A percentile compares a stretch with the other conserved stretches of the same genome.
Evolutionary conservation across 768 basidiomycete species (phyloP).

Genomic region (Suillus clintonianus): DNA sequence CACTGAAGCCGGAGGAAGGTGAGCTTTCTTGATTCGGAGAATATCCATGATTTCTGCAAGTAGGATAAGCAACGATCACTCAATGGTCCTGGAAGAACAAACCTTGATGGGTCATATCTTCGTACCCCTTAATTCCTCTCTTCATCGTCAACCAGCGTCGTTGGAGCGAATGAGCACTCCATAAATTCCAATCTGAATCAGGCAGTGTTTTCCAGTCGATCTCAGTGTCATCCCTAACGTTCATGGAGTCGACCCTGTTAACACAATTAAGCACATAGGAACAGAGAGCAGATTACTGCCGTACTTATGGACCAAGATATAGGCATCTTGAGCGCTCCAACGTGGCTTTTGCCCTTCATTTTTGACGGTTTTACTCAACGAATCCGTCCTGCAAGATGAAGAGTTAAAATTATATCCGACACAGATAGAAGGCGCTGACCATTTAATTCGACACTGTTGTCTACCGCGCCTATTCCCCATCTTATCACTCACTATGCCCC

Average conservation of each 20-base stretch:
- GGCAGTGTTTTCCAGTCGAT: slow-evolving; percentile 81
- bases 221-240: slow-evolving; percentile 78
- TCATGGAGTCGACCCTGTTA: slow-evolving; percentile 68
- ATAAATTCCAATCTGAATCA: slow-evolving; percentile 79
- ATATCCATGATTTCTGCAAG: slow-evolving; percentile 79
- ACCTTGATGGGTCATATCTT: slow-evolving; percentile 83
- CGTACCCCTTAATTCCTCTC: slow-evolving; percentile 69
- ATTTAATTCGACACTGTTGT: slow-evolving; percentile 88
- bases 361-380: slow-evolving; percentile 70
- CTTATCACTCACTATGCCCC: slow-evolving; percentile 72
- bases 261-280: slow-evolving; percentile 7
- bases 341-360: slow-evolving; percentile 69
- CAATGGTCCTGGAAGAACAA: slow-evolving; percentile 15
- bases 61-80: not conserved
- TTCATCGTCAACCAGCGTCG: slow-evolving; percentile 84
- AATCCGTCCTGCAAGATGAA: slow-evolving; percentile 62
- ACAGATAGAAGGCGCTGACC: slow-evolving; percentile 42
- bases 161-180: slow-evolving; percentile 81
- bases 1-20: slow-evolving; percentile 43
- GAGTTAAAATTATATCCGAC: not conserved
- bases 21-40: slow-evolving; percentile 70
- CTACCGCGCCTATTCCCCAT: slow-evolving; percentile 79
- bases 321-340: slow-evolving; percentile 77
- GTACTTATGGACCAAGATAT: slow-evolving; percentile 81
- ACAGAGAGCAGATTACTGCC: slow-evolving; percentile 14